Base-by-base conservation (phyloP, 75 land plant genomes). In the Cunninghamia lanceolata region DNA sequence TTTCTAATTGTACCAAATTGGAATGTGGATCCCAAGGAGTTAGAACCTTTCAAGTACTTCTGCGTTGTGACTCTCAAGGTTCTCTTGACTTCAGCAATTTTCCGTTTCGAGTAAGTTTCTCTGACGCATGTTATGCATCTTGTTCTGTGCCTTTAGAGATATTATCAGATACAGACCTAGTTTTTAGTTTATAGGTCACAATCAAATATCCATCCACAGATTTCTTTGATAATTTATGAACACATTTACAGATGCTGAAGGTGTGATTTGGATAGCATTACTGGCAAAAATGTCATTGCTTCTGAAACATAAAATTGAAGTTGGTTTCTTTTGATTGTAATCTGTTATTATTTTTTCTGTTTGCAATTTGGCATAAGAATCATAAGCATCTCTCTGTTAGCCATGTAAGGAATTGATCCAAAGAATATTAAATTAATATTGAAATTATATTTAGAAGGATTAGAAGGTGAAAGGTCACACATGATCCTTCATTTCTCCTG, bases 61-160 rank as follows among this genome's bases (percentile, higher is more conserved):
- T 97, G 73, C 99, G 94, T 28, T 91, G 93, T 88, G 92, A 97
- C 91, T 92, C 95, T 85, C 96, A 91, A 19, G 99, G 99, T 17
- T 89, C 94, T 52, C 85, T 95, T 89, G 94, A 97, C 87, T 94
- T 92, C 86, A 93, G 92, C 70, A 87, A 85, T 47, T 97, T 92
- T 59, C 99, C 99, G 16, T 90, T 90, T 76, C 94, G 87, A 73
- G 97, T 96, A 85, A 86, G 93, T 83, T 40, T 88, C 13, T 80
- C 28, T 80, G 50, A 80, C n/a, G 28, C 46, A 45, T 21, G 47
- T n/a, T 80, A 80, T 45, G 30, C n/a, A 3, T 19, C 3, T 42
- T 79, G 28, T 79, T 80, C 47, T 25, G 14, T 43, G 21, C 4
- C 30, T 80, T n/a, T 9, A 9, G 82, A 45, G 46, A 42, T n/a